phyloP scores from a whole-genome alignment of 225 moss, liverwort and hornwort genomes.

The Lunularia cruciata region DNA sequence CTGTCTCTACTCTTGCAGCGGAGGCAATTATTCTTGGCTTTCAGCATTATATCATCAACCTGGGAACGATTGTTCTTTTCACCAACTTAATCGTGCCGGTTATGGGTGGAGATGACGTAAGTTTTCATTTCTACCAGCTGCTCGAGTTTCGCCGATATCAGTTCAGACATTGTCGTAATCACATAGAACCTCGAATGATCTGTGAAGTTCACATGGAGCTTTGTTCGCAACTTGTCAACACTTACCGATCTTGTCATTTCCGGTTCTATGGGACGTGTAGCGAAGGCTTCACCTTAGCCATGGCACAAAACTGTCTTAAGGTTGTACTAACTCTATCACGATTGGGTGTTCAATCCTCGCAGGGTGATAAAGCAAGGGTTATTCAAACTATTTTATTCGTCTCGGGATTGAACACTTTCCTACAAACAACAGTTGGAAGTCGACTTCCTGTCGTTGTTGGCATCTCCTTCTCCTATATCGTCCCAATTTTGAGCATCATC shows the following conservation, averaged over 20 bases:
- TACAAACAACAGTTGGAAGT: constrained; percentile 33
- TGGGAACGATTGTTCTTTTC: constrained; percentile 29
- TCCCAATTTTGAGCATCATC: constrained; percentile 33
- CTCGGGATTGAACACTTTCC: constrained; percentile 28
- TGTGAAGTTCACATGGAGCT: no score
- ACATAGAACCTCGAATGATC: no score
- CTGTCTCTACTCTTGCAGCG: constrained; percentile 13
- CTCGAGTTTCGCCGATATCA: no score
- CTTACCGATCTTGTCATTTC: no score
- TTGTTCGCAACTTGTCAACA: no score
- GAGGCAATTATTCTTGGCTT: constrained; percentile 34
- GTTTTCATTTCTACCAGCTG: background rate
- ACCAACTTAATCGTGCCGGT: constrained; percentile 25
- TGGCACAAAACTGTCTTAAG: no score
- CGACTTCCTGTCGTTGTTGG: constrained; percentile 34
- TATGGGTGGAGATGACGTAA: constrained; percentile 31
- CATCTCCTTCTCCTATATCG: constrained; percentile 35
- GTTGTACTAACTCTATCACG: no score
- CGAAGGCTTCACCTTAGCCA: no score
- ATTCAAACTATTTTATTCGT: constrained; percentile 27
- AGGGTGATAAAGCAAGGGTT: constrained; percentile 33
- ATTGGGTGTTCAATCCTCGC: background rate
- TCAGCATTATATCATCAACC: constrained; percentile 36
- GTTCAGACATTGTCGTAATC: no score
- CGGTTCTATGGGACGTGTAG: no score